A percentile compares a stretch with the other conserved stretches of the same genome.
Evolutionary conservation across 495 filamentous ascomycete genomes (phyloP).

Genomic region (Neurospora sublineolata): DNA sequence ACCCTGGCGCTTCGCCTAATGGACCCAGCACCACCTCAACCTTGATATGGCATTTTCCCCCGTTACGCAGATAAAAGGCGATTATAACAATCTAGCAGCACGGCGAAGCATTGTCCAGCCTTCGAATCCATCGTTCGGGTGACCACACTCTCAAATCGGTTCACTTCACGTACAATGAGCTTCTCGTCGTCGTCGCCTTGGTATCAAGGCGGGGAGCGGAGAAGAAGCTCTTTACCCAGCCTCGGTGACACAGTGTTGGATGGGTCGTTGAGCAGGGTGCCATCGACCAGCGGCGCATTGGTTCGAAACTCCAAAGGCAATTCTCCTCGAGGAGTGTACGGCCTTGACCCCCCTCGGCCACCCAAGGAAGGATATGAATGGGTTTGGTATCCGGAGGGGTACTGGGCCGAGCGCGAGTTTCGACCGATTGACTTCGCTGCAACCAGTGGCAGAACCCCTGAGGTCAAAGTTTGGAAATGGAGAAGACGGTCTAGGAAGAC

Average conservation of each 20-base stretch:
- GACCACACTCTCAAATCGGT: neutral
- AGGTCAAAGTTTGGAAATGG: slow-evolving; percentile 25
- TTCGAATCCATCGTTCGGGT: too few relatives aligned
- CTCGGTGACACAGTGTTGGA: slow-evolving; percentile 1
- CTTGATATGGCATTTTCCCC: neutral
- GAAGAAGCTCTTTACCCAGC: neutral
- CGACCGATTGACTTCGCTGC: slow-evolving; percentile 1
- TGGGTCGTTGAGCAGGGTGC: slow-evolving; percentile 1
- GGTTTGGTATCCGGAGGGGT: slow-evolving; percentile 46
- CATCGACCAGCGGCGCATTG: neutral
- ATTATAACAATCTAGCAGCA: neutral
- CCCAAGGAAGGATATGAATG: slow-evolving; percentile 39
- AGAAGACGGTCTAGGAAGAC: slow-evolving; percentile 24
- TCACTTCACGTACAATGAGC: neutral
- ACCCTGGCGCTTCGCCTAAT: neutral
- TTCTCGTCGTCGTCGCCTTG: neutral
- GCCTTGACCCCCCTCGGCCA: slow-evolving; percentile 36
- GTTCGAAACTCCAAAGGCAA: neutral
- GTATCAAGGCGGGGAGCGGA: neutral
- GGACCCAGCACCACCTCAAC: neutral
- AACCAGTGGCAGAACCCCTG: slow-evolving; percentile 4
- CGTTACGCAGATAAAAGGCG: neutral
- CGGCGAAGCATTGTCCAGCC: neutral
- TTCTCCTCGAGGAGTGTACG: neutral
- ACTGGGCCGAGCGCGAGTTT: slow-evolving; percentile 41